phyloP scores from a whole-genome alignment of 2,329 filamentous ascomycete genomes.

The Xylaria hypoxylon region DNA sequence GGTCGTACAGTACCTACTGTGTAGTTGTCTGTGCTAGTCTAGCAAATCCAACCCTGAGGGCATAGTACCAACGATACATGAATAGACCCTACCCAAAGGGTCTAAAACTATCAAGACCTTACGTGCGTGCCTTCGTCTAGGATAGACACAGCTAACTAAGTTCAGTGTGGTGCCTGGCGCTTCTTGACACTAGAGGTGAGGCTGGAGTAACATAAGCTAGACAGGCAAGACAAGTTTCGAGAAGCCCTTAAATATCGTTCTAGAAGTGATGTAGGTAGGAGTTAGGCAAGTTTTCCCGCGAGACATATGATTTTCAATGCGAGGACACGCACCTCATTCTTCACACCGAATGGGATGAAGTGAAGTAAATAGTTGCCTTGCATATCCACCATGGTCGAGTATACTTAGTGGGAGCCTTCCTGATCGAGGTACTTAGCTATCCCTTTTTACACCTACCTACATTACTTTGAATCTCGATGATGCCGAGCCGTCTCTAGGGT shows the following conservation, averaged over 20 bases:
- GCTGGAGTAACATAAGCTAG: conserved; percentile 22
- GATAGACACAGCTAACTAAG: conserved; percentile 17
- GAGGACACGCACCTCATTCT: conserved; percentile 10
- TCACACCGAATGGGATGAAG: conserved; percentile 20
- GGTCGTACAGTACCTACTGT: neutral
- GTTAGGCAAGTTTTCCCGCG: conserved; percentile 6
- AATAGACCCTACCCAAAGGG: neutral
- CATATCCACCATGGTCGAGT: conserved; percentile 19
- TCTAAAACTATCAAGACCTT: conserved; percentile 5
- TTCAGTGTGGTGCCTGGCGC: conserved; percentile 4
- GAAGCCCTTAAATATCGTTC: conserved; percentile 27
- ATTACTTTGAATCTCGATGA: conserved; percentile 13
- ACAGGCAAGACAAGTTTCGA: conserved; percentile 33
- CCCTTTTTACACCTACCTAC: neutral
- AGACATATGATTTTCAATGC: conserved; percentile 24
- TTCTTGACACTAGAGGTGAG: conserved; percentile 25
- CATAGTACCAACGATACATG: conserved; percentile 1
- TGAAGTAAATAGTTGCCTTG: conserved; percentile 26
- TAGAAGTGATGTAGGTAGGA: conserved; percentile 19
- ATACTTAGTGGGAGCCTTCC: conserved; percentile 29
- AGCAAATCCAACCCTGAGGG: neutral
- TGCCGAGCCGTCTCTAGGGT: conserved; percentile 10
- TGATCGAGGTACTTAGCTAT: conserved; percentile 13
- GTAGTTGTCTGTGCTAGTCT: neutral
- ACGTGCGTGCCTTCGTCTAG: conserved; percentile 26